These are phyloP conservation scores for Colletotrichum simmondsii DNA, from an alignment of 2,329 filamentous ascomycete species.

Conservation along the genomic window DNA sequence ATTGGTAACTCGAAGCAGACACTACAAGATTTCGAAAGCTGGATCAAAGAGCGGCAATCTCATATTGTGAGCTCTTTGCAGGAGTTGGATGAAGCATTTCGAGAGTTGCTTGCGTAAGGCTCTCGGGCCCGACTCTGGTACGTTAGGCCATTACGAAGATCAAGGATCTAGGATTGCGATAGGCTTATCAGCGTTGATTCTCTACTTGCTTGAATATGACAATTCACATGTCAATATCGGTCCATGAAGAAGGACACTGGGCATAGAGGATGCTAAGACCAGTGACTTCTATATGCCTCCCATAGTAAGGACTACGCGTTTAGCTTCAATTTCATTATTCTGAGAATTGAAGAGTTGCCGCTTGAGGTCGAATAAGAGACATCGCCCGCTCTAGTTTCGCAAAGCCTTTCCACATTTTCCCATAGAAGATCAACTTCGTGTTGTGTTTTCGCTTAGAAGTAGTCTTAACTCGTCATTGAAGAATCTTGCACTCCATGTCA, in stretches of 20 bases:
- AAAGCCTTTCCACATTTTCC: neutral
- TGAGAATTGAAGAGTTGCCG: no score
- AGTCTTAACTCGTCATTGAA: neutral
- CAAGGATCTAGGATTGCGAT: no score
- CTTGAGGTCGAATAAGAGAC: no score
- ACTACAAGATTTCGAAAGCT: neutral
- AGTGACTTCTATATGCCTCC: no score
- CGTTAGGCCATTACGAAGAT: no score
- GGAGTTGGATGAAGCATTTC: neutral
- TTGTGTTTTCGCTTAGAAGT: neutral
- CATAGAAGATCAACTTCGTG: neutral
- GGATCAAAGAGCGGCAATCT: conserved; percentile 6
- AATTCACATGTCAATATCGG: no score
- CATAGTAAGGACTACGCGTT: no score
- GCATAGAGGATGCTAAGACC: no score
- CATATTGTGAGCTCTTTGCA: neutral
- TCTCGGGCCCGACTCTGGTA: neutral
- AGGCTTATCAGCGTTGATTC: no score
- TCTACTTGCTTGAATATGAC: no score
- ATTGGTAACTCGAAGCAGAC: neutral
- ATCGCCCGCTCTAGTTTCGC: neutral
- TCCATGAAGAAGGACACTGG: no score
- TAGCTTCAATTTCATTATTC: no score
- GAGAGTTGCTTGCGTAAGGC: neutral
- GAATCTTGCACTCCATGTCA: neutral